Conservation (phyloP, 2,329 filamentous ascomycete species). For the Sporothrix euskadiensis region DNA sequence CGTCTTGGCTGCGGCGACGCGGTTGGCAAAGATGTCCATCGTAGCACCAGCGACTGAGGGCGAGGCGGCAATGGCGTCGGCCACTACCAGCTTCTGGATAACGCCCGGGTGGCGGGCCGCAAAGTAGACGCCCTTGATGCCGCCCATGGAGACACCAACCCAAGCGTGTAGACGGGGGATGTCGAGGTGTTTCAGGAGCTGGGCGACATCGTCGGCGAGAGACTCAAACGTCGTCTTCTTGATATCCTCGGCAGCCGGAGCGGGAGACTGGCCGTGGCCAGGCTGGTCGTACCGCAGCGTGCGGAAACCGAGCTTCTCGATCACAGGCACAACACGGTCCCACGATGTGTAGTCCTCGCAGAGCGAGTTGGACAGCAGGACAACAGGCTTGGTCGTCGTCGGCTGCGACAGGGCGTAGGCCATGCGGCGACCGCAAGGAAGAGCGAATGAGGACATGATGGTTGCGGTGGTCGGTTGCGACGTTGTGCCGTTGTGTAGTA, state of each 20-base stretch:
- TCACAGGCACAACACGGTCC: slow-evolving; percentile 43
- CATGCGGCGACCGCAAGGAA: slow-evolving; percentile 26
- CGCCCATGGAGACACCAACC: slow-evolving; percentile 51
- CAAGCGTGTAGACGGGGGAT: slow-evolving; percentile 43
- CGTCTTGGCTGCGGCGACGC: slow-evolving; percentile 41
- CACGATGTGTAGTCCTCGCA: slow-evolving; percentile 42
- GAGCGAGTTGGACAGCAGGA: slow-evolving; percentile 47
- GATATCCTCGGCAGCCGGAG: slow-evolving; percentile 37
- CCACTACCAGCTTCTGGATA: slow-evolving; percentile 43
- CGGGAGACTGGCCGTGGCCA: slow-evolving; percentile 45
- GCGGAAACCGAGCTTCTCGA: slow-evolving; percentile 43
- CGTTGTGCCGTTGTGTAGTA: not conserved
- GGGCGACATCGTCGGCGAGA: slow-evolving; percentile 36
- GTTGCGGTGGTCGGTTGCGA: not conserved
- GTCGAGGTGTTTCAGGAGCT: slow-evolving; percentile 40
- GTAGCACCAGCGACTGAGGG: slow-evolving; percentile 41
- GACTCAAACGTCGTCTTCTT: slow-evolving; percentile 42
- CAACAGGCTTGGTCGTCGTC: slow-evolving; percentile 37
- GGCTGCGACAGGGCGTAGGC: slow-evolving; percentile 37
- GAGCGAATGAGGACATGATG: slow-evolving; percentile 26
- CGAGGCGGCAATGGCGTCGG: slow-evolving; percentile 45
- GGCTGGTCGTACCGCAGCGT: slow-evolving; percentile 48
- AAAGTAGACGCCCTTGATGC: slow-evolving; percentile 45
- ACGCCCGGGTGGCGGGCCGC: slow-evolving; percentile 43
- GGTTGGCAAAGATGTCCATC: slow-evolving; percentile 42